Conservation (phyloP, 2,329 filamentous ascomycete species). For the Xylaria sp. region DNA sequence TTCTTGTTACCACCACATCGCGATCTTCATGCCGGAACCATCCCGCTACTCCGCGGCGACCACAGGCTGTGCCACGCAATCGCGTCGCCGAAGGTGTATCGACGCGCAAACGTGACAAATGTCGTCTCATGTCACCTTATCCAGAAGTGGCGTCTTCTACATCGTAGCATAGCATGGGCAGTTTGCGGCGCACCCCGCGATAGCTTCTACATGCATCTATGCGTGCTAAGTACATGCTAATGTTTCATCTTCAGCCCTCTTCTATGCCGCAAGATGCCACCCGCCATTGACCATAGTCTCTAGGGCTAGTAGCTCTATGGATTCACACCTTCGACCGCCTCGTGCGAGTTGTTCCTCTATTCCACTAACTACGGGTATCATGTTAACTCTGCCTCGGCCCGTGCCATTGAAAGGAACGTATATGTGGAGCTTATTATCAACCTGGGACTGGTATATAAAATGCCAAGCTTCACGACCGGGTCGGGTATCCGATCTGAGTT, state of each 20-base stretch:
- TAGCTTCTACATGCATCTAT: not conserved
- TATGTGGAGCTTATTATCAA: not conserved
- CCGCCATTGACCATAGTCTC: not conserved
- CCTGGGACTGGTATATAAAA: not conserved
- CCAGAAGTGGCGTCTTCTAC: not conserved
- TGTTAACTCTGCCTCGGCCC: not conserved
- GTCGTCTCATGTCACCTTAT: not conserved
- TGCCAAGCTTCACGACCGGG: not conserved
- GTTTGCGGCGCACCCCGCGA: not conserved
- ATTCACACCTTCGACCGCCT: not conserved
- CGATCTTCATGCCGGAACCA: not conserved
- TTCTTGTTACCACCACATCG: not conserved
- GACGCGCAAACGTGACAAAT: not conserved
- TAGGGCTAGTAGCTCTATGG: not conserved
- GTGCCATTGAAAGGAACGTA: not conserved
- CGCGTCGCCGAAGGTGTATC: not conserved
- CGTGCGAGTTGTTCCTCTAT: not conserved
- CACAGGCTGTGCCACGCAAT: constrained; percentile 7
- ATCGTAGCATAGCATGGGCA: not conserved
- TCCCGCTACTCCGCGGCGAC: not conserved
- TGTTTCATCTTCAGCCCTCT: not conserved
- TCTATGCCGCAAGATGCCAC: not conserved
- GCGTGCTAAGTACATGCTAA: not conserved
- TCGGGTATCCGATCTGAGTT: not conserved
- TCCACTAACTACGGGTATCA: not conserved